phyloP scores from a whole-genome alignment of 371 early-diverging fungal genomes.

The Mortierella sp. region DNA sequence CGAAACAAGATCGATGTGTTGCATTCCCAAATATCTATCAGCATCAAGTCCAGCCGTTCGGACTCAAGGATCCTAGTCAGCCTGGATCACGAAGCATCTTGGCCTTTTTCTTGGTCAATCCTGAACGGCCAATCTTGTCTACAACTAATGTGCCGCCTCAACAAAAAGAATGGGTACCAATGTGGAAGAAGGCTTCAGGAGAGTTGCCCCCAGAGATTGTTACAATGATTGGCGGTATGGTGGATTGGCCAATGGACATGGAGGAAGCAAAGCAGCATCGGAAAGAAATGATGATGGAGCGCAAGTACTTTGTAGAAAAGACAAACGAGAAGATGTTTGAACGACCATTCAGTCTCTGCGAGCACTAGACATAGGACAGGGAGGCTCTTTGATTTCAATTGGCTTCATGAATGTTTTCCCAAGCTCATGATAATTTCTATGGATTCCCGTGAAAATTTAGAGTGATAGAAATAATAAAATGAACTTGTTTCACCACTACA shows the following conservation, averaged over 20 bases:
- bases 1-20: constrained; percentile 62
- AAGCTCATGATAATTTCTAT: too few relatives aligned
- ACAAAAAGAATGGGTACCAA: constrained; percentile 42
- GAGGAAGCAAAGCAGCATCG: constrained; percentile 27
- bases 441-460: too few relatives aligned
- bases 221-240: constrained; percentile 26
- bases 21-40: constrained; percentile 77
- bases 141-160: constrained; percentile 62
- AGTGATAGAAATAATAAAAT: too few relatives aligned
- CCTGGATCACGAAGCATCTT: constrained; percentile 69
- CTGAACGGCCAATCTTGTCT: constrained; percentile 36
- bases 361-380: too few relatives aligned
- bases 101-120: constrained; percentile 62
- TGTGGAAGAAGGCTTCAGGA: background rate
- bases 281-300: constrained; percentile 26
- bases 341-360: constrained; percentile 29
- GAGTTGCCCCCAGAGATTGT: constrained; percentile 36
- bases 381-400: too few relatives aligned
- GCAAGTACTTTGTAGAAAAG: constrained; percentile 22
- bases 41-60: constrained; percentile 62
- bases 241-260: constrained; percentile 29
- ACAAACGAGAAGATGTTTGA: constrained; percentile 22
- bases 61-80: constrained; percentile 59
- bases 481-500: too few relatives aligned
- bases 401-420: too few relatives aligned